Conservation (phyloP, 306 rosid genomes). For the Begonia peltatifolia region DNA sequence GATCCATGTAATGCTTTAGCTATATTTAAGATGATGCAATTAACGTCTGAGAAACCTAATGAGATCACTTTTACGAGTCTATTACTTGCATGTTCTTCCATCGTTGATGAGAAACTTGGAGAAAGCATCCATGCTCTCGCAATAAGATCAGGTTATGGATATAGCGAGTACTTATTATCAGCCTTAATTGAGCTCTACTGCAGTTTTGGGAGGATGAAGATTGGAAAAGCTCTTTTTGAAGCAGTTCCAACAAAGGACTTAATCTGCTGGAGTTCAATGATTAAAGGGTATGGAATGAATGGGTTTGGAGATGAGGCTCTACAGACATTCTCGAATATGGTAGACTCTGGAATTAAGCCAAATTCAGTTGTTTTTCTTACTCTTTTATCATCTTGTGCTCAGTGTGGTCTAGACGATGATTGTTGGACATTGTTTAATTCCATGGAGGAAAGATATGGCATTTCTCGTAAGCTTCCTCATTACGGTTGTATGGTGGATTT, state of each 20-base stretch:
- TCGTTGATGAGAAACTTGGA: conserved; percentile 10
- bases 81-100: conserved; percentile 10
- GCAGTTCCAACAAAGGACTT: conserved; percentile 11
- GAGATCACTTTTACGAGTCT: conserved; percentile 12
- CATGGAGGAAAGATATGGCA: conserved; percentile 7
- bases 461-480: conserved; percentile 8
- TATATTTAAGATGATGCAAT: conserved; percentile 12
- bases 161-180: conserved; percentile 6
- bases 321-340: conserved; percentile 10
- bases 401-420: conserved; percentile 9
- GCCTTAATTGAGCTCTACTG: conserved; percentile 11
- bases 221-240: conserved; percentile 9
- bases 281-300: conserved; percentile 14
- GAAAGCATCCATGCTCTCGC: conserved; percentile 6
- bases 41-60: conserved; percentile 5
- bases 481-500: conserved; percentile 13
- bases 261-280: conserved; percentile 13
- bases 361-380: conserved; percentile 7
- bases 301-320: conserved; percentile 10
- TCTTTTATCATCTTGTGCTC: conserved; percentile 14
- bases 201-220: conserved; percentile 8
- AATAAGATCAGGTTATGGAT: conserved; percentile 6
- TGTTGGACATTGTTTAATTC: conserved; percentile 15
- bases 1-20: conserved; percentile 5
- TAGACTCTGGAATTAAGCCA: conserved; percentile 6